Conservation (phyloP, 352 stramenopile species). For the Phytophthora sp. region DNA sequence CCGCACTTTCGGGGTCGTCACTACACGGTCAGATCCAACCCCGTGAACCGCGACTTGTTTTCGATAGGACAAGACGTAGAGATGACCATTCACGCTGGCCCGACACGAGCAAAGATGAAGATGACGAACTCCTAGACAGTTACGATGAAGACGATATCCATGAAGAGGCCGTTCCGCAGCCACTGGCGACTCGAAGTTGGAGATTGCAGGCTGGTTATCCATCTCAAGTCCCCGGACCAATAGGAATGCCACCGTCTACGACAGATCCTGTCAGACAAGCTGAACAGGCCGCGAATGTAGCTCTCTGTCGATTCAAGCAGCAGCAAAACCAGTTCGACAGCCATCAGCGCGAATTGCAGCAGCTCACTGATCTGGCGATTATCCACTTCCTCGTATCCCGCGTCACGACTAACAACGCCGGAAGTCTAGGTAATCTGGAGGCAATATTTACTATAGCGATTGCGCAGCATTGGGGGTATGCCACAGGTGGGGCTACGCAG, state of each 20-base stretch:
- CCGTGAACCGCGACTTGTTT: conserved; percentile 27
- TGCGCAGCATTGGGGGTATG: conserved; percentile 26
- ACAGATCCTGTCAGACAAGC: conserved; percentile 8
- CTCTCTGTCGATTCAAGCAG: conserved; percentile 17
- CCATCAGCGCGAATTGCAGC: conserved; percentile 22
- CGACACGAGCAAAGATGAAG: background rate
- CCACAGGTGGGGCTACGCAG: conserved; percentile 12
- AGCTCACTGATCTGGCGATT: conserved; percentile 33
- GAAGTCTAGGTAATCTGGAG: conserved; percentile 16
- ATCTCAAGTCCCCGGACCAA: background rate
- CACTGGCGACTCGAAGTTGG: background rate
- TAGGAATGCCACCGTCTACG: conserved; percentile 8
- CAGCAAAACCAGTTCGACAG: conserved; percentile 18
- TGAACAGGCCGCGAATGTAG: background rate
- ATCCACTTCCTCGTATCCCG: conserved; percentile 32
- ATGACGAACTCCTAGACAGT: conserved; percentile 1
- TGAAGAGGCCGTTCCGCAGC: conserved; percentile 12
- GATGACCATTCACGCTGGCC: conserved; percentile 13
- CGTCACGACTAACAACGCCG: conserved; percentile 3
- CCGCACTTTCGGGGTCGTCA: conserved; percentile 13
- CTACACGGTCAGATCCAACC: conserved; percentile 14
- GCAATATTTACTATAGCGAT: conserved; percentile 24
- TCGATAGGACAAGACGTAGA: conserved; percentile 22
- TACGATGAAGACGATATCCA: conserved; percentile 12
- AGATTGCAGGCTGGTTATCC: background rate